A percentile compares a stretch with the other conserved stretches of the same genome.
Conservation (phyloP, 306 rosid species). For the Lupinus albus region DNA sequence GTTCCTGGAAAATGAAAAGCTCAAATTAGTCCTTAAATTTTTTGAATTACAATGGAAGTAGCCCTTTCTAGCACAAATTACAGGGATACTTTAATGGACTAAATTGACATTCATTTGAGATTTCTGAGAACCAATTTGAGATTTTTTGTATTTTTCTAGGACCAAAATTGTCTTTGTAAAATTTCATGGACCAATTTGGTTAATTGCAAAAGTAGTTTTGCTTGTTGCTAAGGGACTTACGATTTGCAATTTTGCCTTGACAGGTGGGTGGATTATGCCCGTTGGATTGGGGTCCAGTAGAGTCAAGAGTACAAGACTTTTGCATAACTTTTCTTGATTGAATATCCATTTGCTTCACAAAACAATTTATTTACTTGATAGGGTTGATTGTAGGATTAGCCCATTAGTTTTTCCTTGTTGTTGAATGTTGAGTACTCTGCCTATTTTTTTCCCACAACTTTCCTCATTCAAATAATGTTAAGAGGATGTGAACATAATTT, state of each 20-base stretch:
- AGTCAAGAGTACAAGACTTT: neutral
- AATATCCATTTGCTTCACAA: conserved; percentile 39
- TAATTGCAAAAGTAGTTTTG: neutral
- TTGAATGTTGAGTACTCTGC: conserved; percentile 28
- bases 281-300: conserved; percentile 77
- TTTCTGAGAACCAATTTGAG: too few relatives aligned
- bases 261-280: conserved; percentile 98
- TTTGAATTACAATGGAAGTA: too few relatives aligned
- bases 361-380: conserved; percentile 36
- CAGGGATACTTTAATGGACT: too few relatives aligned
- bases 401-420: conserved; percentile 37
- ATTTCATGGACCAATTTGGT: neutral
- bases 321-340: neutral
- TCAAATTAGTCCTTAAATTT: too few relatives aligned
- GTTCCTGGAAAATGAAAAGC: too few relatives aligned
- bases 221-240: neutral
- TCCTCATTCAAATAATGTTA: conserved; percentile 34
- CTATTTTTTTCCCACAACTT: conserved; percentile 13
- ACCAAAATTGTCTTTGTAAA: too few relatives aligned
- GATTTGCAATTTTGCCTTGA: conserved; percentile 31
- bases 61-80: too few relatives aligned
- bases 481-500: conserved; percentile 36
- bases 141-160: too few relatives aligned
- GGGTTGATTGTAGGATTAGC: conserved; percentile 47
- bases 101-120: too few relatives aligned